These are phyloP conservation scores for Geoglossum glabrum DNA, from an alignment of 495 filamentous ascomycete genomes.

Conservation along the genomic window DNA sequence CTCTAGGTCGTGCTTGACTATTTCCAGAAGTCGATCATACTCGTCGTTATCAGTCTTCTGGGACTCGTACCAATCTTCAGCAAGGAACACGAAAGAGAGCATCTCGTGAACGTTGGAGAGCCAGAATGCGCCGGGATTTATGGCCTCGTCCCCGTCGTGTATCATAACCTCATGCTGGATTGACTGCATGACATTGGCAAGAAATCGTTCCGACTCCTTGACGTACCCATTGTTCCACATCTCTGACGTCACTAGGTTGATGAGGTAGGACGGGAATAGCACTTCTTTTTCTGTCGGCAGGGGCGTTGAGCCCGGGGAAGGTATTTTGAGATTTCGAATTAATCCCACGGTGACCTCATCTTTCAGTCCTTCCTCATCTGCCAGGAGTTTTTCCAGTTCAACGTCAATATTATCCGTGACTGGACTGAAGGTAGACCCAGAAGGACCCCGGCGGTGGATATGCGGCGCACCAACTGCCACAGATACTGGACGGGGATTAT, in stretches of 20 bases:
- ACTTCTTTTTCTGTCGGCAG: slow-evolving; percentile 95
- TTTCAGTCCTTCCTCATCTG: slow-evolving; percentile 87
- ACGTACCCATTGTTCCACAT: slow-evolving; percentile 99
- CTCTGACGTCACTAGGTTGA: slow-evolving; percentile 96
- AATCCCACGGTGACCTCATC: slow-evolving; percentile 91
- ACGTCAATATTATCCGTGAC: slow-evolving; percentile 72
- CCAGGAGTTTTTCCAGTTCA: slow-evolving; percentile 80
- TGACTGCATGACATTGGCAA: slow-evolving; percentile 98
- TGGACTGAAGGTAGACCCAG: slow-evolving; percentile 53
- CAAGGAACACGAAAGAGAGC: slow-evolving; percentile 98
- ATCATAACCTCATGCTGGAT: slow-evolving; percentile 99
- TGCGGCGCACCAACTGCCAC: slow-evolving; percentile 60
- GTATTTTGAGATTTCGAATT: slow-evolving; percentile 91
- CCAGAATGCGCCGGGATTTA: slow-evolving; percentile 98
- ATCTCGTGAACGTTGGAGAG: slow-evolving; percentile 98
- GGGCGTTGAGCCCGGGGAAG: slow-evolving; percentile 60
- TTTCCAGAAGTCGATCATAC: slow-evolving; percentile 92
- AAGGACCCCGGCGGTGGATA: slow-evolving; percentile 40
- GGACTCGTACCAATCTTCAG: slow-evolving; percentile 98
- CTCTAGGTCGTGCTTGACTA: slow-evolving; percentile 97
- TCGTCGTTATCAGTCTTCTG: slow-evolving; percentile 99
- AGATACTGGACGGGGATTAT: slow-evolving; percentile 85
- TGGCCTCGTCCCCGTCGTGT: slow-evolving; percentile 88
- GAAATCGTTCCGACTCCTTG: slow-evolving; percentile 95
- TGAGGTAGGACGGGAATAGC: slow-evolving; percentile 92